phyloP scores from a whole-genome alignment of 257 asterid genomes.

The Ehretia macrophylla region DNA sequence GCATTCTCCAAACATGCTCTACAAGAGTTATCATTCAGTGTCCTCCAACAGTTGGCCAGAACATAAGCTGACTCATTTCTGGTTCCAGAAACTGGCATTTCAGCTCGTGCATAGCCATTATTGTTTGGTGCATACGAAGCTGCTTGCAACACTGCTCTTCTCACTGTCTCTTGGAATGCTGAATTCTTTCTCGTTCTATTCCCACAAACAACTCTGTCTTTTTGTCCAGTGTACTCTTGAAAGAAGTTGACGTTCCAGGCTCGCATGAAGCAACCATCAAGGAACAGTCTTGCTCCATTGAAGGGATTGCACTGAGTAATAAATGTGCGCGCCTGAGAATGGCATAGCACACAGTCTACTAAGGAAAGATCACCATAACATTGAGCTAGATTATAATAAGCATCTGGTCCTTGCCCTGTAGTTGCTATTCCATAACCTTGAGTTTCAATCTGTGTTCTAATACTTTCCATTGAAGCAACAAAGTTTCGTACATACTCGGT shows the following conservation, averaged over 20 bases:
- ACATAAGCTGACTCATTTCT: constrained; percentile 16
- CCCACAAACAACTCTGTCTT: constrained; percentile 47
- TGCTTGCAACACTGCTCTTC: constrained; percentile 39
- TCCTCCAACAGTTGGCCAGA: constrained; percentile 20
- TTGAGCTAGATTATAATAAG: constrained; percentile 20
- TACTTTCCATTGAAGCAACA: constrained; percentile 4
- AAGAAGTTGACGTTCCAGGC: constrained; percentile 16
- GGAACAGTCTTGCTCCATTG: constrained; percentile 13
- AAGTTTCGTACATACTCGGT: constrained; percentile 2
- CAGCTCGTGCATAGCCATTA: constrained; percentile 41
- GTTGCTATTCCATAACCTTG: constrained; percentile 16
- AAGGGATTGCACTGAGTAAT: constrained; percentile 16
- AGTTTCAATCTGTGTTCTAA: not conserved
- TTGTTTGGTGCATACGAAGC: constrained; percentile 35
- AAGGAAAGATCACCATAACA: constrained; percentile 31
- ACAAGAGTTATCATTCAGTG: constrained; percentile 2
- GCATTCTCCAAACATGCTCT: constrained; percentile 13
- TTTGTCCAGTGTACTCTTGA: constrained; percentile 32
- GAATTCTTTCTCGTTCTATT: constrained; percentile 33
- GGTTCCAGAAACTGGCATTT: constrained; percentile 13
- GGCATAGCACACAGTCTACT: constrained; percentile 20
- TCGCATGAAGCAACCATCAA: constrained; percentile 31
- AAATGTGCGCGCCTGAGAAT: constrained; percentile 17
- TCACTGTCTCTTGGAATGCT: constrained; percentile 28
- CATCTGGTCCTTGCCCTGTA: constrained; percentile 14